Evolutionary conservation across 2,329 filamentous ascomycete genomes (phyloP).

Genomic region (Leptodontidium sp.): DNA sequence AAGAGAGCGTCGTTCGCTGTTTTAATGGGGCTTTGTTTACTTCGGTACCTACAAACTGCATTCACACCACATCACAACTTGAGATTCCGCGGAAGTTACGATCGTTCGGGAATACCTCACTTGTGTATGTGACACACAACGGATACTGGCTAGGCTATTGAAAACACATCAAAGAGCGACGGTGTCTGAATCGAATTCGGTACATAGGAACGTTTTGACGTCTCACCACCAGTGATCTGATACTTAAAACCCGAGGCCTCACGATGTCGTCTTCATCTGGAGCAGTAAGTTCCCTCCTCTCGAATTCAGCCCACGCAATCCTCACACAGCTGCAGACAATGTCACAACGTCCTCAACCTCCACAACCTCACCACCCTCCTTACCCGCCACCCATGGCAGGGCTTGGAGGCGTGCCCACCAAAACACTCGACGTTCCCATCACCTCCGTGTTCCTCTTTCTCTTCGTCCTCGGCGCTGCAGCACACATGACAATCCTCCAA

Average conservation of each 20-base stretch:
- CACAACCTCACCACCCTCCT: constrained; percentile 26
- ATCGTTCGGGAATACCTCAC: background rate
- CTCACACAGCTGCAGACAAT: constrained; percentile 4
- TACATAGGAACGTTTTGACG: background rate
- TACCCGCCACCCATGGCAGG: constrained; percentile 52
- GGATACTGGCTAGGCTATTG: background rate
- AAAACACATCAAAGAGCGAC: background rate
- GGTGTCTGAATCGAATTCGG: background rate
- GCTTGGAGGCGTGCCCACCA: constrained; percentile 66
- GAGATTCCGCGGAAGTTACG: background rate
- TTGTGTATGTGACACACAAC: background rate
- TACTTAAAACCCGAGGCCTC: background rate
- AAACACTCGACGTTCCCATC: constrained; percentile 69
- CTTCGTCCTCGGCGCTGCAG: constrained; percentile 60
- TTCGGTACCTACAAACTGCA: background rate
- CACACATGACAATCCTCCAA: constrained; percentile 67
- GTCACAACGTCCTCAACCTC: background rate
- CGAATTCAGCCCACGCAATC: background rate
- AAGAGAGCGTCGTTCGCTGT: background rate
- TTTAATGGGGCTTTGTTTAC: constrained; percentile 3
- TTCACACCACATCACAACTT: background rate
- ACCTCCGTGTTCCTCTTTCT: constrained; percentile 67
- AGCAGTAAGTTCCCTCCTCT: background rate
- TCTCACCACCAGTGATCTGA: background rate
- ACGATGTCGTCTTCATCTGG: background rate